Percentiles rank a stretch among this genome's conserved stretches.
These are phyloP conservation scores for Chlamydomonas incerta DNA, from an alignment of 139 green algal genomes.

Conservation along the genomic window DNA sequence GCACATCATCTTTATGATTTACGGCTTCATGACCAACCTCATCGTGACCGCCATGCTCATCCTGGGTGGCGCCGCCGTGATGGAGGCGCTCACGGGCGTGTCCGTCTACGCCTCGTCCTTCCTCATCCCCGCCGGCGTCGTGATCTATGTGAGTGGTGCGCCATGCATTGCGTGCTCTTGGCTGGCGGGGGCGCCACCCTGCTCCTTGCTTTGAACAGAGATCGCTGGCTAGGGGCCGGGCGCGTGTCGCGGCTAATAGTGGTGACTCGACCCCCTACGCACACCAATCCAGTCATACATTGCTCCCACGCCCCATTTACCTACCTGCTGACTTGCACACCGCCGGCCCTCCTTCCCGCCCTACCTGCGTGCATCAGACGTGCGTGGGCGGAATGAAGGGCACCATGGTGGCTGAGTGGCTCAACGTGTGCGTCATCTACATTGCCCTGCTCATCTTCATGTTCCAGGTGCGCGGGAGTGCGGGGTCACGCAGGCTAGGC, in stretches of 20 bases:
- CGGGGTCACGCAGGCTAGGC: too few species aligned
- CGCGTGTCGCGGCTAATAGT: too few species aligned
- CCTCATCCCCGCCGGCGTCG: constrained; percentile 81
- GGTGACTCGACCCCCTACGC: too few species aligned
- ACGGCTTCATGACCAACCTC: constrained; percentile 89
- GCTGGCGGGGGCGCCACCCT: too few species aligned
- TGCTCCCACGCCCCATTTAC: too few species aligned
- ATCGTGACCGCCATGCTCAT: constrained; percentile 94
- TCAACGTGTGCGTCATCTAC: constrained; percentile 87
- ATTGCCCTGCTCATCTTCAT: constrained; percentile 89
- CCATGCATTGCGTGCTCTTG: too few species aligned
- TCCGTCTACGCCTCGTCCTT: constrained; percentile 69
- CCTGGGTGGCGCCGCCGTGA: constrained; percentile 89
- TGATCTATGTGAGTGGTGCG: constrained; percentile 71
- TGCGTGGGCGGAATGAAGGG: constrained; percentile 87
- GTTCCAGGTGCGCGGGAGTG: constrained; percentile 50
- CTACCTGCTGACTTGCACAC: too few species aligned
- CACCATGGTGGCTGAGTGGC: constrained; percentile 86
- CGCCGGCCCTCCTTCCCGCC: too few species aligned
- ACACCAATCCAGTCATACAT: too few species aligned
- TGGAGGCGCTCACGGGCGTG: constrained; percentile 79
- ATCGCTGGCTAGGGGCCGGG: too few species aligned
- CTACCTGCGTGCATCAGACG: constrained; percentile 54
- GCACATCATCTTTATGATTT: constrained; percentile 90
- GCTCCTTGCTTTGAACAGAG: too few species aligned